phyloP scores from a whole-genome alignment of 768 basidiomycete genomes.

The Macrolepiota dolichaula region DNA sequence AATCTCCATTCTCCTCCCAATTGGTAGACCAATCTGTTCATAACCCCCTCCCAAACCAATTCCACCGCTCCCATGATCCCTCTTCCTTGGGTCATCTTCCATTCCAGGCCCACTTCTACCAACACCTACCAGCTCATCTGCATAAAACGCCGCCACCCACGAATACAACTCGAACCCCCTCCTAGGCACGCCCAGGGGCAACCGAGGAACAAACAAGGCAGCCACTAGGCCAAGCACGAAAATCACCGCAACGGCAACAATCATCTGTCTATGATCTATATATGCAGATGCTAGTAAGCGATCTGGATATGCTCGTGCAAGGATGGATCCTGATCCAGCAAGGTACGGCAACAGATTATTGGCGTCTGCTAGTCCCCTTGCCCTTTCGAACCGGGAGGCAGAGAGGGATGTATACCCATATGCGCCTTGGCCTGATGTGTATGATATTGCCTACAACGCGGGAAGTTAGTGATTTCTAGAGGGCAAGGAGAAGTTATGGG shows the following conservation, averaged over 20 bases:
- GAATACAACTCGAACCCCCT: constrained; percentile 11
- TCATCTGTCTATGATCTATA: constrained; percentile 22
- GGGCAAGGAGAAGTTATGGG: not conserved
- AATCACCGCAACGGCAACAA: constrained; percentile 21
- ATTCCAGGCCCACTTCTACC: not conserved
- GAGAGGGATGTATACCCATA: constrained; percentile 35
- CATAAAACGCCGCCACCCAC: constrained; percentile 21
- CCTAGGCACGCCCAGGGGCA: constrained; percentile 19
- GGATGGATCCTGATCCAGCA: constrained; percentile 28
- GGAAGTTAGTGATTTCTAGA: too few species aligned
- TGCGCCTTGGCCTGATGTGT: constrained; percentile 32
- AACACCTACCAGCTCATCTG: constrained; percentile 14
- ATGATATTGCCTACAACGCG: constrained; percentile 26
- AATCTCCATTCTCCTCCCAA: constrained; percentile 1
- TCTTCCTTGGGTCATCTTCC: too few species aligned
- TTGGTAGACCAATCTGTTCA: not conserved
- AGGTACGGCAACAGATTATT: constrained; percentile 39
- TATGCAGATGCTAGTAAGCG: constrained; percentile 21
- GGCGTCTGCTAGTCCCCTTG: constrained; percentile 33
- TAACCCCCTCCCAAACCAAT: not conserved
- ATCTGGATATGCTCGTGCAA: constrained; percentile 34
- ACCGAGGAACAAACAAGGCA: constrained; percentile 20
- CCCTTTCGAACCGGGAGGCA: constrained; percentile 25
- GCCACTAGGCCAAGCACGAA: constrained; percentile 29
- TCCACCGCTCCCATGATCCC: too few species aligned